These are phyloP conservation scores for Pseudocercospora fuligena DNA, from an alignment of 2,329 filamentous ascomycete genomes.

Conservation along the genomic window DNA sequence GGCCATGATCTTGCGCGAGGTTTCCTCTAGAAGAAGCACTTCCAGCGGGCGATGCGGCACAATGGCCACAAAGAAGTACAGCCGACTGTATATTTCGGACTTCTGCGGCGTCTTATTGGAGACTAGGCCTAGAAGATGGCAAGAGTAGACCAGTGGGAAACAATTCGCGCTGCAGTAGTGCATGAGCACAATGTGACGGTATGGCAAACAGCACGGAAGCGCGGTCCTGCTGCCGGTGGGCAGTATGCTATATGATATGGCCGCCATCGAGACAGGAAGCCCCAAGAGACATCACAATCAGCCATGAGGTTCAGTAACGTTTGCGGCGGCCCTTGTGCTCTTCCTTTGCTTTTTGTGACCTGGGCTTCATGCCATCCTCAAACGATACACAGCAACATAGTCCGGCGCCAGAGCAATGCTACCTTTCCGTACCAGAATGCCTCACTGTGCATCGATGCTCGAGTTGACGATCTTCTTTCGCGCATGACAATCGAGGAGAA, in stretches of 20 bases:
- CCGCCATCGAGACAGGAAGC: not conserved
- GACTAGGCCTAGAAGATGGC: not conserved
- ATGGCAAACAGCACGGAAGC: constrained; percentile 8
- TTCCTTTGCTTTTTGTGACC: constrained; percentile 11
- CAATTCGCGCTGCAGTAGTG: constrained; percentile 15
- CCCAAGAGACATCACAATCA: not conserved
- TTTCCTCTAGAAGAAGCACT: not conserved
- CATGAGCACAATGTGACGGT: constrained; percentile 2
- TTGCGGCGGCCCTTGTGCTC: constrained; percentile 1
- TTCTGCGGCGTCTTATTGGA: constrained; percentile 5
- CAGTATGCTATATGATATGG: not conserved
- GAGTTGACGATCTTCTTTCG: constrained; percentile 52
- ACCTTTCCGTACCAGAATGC: constrained; percentile 44
- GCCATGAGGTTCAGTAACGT: constrained; percentile 10
- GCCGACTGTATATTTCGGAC: constrained; percentile 12
- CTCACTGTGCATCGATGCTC: constrained; percentile 50
- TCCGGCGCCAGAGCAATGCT: constrained; percentile 2
- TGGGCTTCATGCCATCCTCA: constrained; percentile 9
- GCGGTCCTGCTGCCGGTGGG: constrained; percentile 10
- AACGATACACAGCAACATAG: not conserved
- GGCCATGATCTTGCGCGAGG: not conserved
- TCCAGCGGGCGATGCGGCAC: not conserved
- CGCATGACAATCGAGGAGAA: constrained; percentile 57
- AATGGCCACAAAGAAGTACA: not conserved
- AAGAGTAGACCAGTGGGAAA: constrained; percentile 1